Conservation (phyloP, 106 monocot species). For the Ottelia alismoides region DNA sequence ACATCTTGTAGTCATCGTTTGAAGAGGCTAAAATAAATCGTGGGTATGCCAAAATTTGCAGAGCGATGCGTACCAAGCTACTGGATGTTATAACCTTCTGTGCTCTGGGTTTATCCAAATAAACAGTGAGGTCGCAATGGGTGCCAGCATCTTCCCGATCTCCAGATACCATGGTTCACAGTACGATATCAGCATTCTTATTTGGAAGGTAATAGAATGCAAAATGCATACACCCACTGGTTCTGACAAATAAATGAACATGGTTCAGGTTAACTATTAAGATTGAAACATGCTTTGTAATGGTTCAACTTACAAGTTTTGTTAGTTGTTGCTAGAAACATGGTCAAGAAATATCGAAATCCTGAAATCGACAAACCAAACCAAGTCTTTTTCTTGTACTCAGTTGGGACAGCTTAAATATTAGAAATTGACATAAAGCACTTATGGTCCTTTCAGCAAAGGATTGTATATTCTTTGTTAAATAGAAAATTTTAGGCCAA, state of each 20-base stretch:
- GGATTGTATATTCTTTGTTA: too few relatives aligned
- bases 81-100: conserved; percentile 81
- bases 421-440: too few relatives aligned
- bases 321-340: not conserved
- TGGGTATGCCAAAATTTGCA: conserved; percentile 6
- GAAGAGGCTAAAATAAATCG: too few relatives aligned
- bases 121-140: conserved; percentile 76
- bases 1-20: not conserved
- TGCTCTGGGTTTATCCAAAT: conserved; percentile 85
- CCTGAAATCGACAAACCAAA: not conserved
- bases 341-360: conserved; percentile 4
- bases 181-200: conserved; percentile 70
- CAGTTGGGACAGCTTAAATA: too few relatives aligned
- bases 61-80: conserved; percentile 87
- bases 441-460: too few relatives aligned
- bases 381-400: too few relatives aligned
- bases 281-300: not conserved
- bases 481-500: not conserved
- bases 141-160: conserved; percentile 68
- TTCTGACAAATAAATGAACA: not conserved
- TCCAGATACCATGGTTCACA: conserved; percentile 51
- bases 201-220: conserved; percentile 65
- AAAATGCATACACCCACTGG: not conserved
- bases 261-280: not conserved
- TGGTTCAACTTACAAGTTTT: not conserved